Percentiles rank a stretch among this genome's conserved stretches.
Conservation (phyloP, 2,329 filamentous ascomycete species). For the Penicillium frequentans region DNA sequence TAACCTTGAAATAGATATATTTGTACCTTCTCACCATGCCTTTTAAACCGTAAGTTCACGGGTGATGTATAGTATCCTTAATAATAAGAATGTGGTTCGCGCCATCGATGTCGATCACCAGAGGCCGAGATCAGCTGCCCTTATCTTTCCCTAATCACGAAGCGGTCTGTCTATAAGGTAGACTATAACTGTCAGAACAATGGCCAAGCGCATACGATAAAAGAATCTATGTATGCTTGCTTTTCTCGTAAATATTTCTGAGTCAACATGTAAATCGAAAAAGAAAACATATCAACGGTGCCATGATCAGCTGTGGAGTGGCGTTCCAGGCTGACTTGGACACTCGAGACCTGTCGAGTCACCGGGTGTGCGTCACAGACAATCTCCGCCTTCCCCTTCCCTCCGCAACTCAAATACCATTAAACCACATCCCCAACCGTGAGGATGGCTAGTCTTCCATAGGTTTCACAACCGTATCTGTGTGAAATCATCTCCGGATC, state of each 20-base stretch:
- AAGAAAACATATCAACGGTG: not conserved
- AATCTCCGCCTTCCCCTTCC: slow-evolving; percentile 18
- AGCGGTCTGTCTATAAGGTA: not conserved
- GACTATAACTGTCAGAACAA: too few relatives aligned
- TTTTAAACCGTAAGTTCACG: too few relatives aligned
- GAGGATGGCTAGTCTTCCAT: slow-evolving; percentile 24
- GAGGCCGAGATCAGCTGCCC: not conserved
- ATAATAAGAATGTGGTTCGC: not conserved
- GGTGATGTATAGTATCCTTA: too few relatives aligned
- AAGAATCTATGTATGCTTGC: not conserved
- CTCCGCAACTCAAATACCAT: slow-evolving; percentile 10
- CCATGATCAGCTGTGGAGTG: slow-evolving; percentile 12
- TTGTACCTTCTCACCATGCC: too few relatives aligned
- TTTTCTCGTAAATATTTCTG: not conserved
- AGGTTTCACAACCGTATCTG: slow-evolving; percentile 25
- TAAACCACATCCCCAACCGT: slow-evolving; percentile 2
- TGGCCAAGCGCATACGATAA: not conserved
- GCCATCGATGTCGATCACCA: not conserved
- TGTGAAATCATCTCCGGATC: slow-evolving; percentile 26
- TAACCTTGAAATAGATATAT: too few relatives aligned
- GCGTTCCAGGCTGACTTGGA: slow-evolving; percentile 28
- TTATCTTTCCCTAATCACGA: not conserved
- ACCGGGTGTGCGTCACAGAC: slow-evolving; percentile 46
- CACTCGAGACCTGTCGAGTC: slow-evolving; percentile 36
- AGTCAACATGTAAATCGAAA: not conserved